Evolutionary conservation across 495 filamentous ascomycete genomes (phyloP), one percentile per base, ranked within the genome.

Genomic region (Cercophora newfieldiana): DNA sequence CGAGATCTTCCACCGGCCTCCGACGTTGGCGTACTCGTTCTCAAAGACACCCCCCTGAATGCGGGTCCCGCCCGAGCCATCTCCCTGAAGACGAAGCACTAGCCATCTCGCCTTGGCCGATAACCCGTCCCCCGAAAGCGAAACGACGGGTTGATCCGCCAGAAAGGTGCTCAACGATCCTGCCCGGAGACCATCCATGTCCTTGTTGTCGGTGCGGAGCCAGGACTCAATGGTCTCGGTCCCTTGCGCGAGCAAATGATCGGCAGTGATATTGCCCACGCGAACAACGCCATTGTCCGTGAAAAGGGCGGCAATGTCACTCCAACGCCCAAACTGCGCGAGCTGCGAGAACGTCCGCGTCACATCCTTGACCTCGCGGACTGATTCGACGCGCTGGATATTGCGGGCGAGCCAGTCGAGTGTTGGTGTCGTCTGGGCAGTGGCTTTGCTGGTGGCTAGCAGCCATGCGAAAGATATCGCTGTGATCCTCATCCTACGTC

Each of bases 1-100:
- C 10, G 62, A 59, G 21, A 71, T 68, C 62, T 66, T 66, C 69
- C 69, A 71, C 1, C 37, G 7, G 1, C 51, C 51, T 3, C 29
- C 63, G 5, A 8, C 22, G 3, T 19, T 19, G 19, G 37, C 37
- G 47, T 71, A 71, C 49, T 68, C 19, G 50, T 71, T 71, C 62
- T 71, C 65, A 31, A 61, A 68, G 10, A 71, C 68, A 30, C 69
- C 69, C 10, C 69, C 69, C 33, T 71, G 53, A 44, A 71, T 63
- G 21, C 62, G 25, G 5, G 66, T 68, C 16, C 24, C 31, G 1
- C 63, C 66, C 0, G 29, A 21, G 0, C 69, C 69, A 59, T 68
- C 50, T 3, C 69, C 69, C 8, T 62, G 62, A 8, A 67, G 58
- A 21, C 63, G 44, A 51, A 64, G 31, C n/a, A 29, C 62, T 12